Base-by-base conservation (phyloP, 495 filamentous ascomycete species). In the Apodospora peruviana region DNA sequence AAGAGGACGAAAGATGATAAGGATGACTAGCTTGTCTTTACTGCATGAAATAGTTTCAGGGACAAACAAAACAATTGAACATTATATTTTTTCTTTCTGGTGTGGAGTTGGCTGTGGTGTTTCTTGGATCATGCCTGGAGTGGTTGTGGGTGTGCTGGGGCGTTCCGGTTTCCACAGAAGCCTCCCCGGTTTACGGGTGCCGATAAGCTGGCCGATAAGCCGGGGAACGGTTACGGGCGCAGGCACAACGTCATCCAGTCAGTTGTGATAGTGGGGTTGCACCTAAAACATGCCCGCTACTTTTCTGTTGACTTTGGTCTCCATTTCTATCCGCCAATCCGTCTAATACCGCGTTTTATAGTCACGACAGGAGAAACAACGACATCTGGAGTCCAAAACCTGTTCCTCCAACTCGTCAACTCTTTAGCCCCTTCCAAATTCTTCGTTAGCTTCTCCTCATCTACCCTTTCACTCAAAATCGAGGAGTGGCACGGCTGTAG, bases 1-100 rank as follows among this genome's bases (percentile, higher is more conserved):
- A 38, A 55, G 46, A 47, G 58, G 43, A 42, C 42, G 47, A 27
- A 34, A 35, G 41, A 48, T 11, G 52, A 45, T 5, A 50, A 42
- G 1, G 57, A 55, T n/a, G 51, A 51, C 17, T 27, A 17, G 16
- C 16, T 18, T 23, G 40, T 9, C n/a, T 14, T 7, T 42, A 18
- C 10, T 40, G n/a, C 10, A 40, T 35, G 16, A 35, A n/a, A 35
- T 10, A 7, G 5, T 10, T 10, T n/a, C 32, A 7, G 11, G 11
- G 32, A 7, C 5, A 12, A n/a, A 35, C 1, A n/a, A 10, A 35
- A 10, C 2, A 7, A n/a, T 10, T 7, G 2, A 7, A 11, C 16
- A 11, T 35, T 35, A 11, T 35, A 2, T 35, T 2, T 2, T 35
- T n/a, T 38, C 5, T 38, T 38, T 12, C 9, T 38, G 5, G 5